phyloP scores from a whole-genome alignment of 257 asterid species.

The Primulina eburnea region DNA sequence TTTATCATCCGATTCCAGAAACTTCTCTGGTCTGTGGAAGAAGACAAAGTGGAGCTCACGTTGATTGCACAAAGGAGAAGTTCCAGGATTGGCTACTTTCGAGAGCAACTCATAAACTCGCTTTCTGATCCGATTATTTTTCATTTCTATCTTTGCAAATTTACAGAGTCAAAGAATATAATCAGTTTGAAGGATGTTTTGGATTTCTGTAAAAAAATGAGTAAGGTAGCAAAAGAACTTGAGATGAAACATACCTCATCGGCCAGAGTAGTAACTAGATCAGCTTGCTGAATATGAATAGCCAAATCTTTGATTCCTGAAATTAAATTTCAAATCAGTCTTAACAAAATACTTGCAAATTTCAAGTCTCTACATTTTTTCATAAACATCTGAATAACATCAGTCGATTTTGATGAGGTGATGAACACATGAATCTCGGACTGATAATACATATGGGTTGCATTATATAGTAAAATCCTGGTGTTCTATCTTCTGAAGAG shows the following conservation, averaged over 20 bases:
- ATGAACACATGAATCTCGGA: slow-evolving; percentile 1
- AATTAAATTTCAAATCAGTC: slow-evolving; percentile 16
- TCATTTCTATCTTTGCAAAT: slow-evolving; percentile 75
- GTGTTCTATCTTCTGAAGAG: slow-evolving; percentile 15
- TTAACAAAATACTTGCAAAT: not conserved
- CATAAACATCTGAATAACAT: not conserved
- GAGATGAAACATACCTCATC: slow-evolving; percentile 60
- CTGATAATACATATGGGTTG: not conserved
- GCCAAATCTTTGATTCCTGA: slow-evolving; percentile 69
- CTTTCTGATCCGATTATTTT: slow-evolving; percentile 74
- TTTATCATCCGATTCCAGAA: slow-evolving; percentile 48
- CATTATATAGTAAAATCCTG: slow-evolving; percentile 4
- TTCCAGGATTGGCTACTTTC: slow-evolving; percentile 53
- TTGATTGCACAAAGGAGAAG: slow-evolving; percentile 37
- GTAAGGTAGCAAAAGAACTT: slow-evolving; percentile 12
- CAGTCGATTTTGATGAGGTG: not conserved
- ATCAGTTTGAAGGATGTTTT: slow-evolving; percentile 16
- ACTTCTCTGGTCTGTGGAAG: slow-evolving; percentile 76
- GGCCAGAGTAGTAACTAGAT: slow-evolving; percentile 60
- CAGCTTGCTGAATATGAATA: slow-evolving; percentile 50
- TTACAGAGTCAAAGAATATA: slow-evolving; percentile 23
- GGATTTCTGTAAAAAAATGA: not conserved
- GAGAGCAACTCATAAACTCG: slow-evolving; percentile 85
- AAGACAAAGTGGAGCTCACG: slow-evolving; percentile 86
- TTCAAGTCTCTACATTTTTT: not conserved